Evolutionary conservation across 2,329 filamentous ascomycete genomes (phyloP).

Genomic region (Aspergillus udagawae): DNA sequence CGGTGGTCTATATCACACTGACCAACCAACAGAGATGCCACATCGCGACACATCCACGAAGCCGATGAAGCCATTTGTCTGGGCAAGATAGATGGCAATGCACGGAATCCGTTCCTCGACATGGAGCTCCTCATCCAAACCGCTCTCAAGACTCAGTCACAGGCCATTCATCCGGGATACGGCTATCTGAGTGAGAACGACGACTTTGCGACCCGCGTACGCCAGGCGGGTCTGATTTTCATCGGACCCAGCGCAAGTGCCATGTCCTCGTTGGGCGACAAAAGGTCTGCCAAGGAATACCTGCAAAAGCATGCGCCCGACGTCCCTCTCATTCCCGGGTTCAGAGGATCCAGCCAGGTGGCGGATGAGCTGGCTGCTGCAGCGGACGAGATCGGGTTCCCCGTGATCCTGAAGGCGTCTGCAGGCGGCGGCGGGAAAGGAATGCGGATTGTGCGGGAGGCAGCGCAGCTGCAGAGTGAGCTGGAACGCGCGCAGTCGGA

Average conservation of each 20-base stretch:
- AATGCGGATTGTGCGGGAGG: conserved; percentile 36
- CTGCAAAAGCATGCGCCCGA: conserved; percentile 21
- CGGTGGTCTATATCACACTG: too few relatives aligned
- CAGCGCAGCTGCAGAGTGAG: conserved; percentile 25
- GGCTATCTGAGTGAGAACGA: conserved; percentile 35
- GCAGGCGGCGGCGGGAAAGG: conserved; percentile 48
- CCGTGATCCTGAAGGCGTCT: conserved; percentile 48
- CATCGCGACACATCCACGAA: conserved; percentile 25
- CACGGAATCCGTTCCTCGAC: conserved; percentile 26
- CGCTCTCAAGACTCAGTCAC: conserved; percentile 17
- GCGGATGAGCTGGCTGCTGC: conserved; percentile 15
- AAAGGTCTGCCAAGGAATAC: conserved; percentile 24
- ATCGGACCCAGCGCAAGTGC: conserved; percentile 29
- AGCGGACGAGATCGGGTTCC: conserved; percentile 27
- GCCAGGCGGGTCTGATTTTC: conserved; percentile 28
- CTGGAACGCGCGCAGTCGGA: conserved; percentile 39
- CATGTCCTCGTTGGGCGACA: conserved; percentile 32
- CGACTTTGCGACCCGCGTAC: conserved; percentile 25
- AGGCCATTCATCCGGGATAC: conserved; percentile 34
- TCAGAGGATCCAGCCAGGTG: conserved; percentile 19
- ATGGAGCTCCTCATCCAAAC: conserved; percentile 24
- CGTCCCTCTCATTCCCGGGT: conserved; percentile 27
- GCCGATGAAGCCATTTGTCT: conserved; percentile 31
- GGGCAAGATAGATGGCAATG: conserved; percentile 16
- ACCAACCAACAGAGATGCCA: conserved; percentile 19